Evolutionary conservation across 495 filamentous ascomycete species (phyloP).

Genomic region (Bathelium albidoporum): DNA sequence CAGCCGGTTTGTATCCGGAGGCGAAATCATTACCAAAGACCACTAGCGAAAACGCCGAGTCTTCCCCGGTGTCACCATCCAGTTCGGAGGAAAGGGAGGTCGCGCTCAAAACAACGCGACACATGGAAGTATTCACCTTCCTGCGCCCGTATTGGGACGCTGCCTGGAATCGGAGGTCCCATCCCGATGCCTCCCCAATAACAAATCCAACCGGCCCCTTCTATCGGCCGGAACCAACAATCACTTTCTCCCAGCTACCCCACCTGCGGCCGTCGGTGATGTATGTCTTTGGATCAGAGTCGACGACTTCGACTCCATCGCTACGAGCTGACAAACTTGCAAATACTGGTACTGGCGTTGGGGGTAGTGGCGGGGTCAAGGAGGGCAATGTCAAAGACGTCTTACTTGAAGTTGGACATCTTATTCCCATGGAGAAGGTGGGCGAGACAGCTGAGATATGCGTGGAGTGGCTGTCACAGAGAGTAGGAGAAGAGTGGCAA

Average conservation of each 20-base stretch:
- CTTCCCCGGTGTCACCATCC: background rate
- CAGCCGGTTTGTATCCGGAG: conserved; percentile 26
- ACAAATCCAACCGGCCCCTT: conserved; percentile 44
- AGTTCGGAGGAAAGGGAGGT: conserved; percentile 23
- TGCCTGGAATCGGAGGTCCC: conserved; percentile 29
- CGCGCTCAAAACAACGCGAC: conserved; percentile 30
- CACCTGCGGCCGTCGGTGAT: conserved; percentile 66
- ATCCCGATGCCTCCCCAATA: conserved; percentile 26
- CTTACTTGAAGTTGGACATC: conserved; percentile 61
- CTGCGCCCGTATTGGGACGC: conserved; percentile 25
- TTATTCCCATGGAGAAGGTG: conserved; percentile 48
- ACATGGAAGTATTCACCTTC: conserved; percentile 36
- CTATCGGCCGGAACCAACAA: conserved; percentile 62
- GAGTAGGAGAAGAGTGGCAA: background rate
- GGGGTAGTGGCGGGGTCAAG: conserved; percentile 56
- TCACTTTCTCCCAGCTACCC: conserved; percentile 54
- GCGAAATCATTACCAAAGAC: background rate
- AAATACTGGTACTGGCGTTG: conserved; percentile 51
- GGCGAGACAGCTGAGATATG: conserved; percentile 12
- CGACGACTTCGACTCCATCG: conserved; percentile 48
- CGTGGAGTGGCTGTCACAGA: conserved; percentile 24
- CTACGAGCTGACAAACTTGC: conserved; percentile 46
- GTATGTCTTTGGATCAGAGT: conserved; percentile 66
- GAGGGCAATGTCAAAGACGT: conserved; percentile 63
- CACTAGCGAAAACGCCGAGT: background rate